phyloP scores from a whole-genome alignment of 257 asterid species.

The Nicotiana sylvestris region DNA sequence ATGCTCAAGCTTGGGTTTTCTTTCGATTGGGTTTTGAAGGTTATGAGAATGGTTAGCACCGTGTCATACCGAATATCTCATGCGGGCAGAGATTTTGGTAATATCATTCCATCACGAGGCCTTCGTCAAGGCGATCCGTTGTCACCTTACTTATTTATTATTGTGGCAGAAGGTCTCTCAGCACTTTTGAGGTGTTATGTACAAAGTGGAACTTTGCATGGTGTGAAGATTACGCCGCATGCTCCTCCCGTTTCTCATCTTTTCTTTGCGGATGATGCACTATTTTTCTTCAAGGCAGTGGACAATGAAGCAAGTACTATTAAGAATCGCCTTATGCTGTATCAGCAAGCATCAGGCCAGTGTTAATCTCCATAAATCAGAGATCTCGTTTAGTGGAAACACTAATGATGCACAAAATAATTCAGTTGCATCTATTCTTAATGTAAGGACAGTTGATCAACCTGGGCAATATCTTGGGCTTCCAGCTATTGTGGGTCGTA shows the following conservation, averaged over 20 bases:
- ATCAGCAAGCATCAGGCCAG: neutral
- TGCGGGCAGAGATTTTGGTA: neutral
- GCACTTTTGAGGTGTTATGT: neutral
- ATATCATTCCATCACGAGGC: neutral
- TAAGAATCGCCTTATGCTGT: neutral
- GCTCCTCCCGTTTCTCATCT: neutral
- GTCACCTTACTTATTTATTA: neutral
- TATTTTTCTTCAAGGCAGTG: neutral
- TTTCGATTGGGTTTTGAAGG: neutral
- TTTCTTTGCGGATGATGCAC: neutral
- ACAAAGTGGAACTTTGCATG: neutral
- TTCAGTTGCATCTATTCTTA: neutral
- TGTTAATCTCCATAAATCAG: neutral
- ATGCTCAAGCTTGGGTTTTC: neutral
- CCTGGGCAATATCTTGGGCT: neutral
- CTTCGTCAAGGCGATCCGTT: neutral
- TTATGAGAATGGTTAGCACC: neutral
- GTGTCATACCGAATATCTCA: neutral
- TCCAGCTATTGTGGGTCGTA: neutral
- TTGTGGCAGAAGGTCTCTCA: neutral
- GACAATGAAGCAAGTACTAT: neutral
- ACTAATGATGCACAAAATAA: too few relatives aligned
- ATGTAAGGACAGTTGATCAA: neutral
- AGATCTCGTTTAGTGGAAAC: neutral
- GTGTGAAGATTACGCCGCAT: neutral